Conservation (phyloP, 192 early-diverging fungal species). For the Coemansia sp. region DNA sequence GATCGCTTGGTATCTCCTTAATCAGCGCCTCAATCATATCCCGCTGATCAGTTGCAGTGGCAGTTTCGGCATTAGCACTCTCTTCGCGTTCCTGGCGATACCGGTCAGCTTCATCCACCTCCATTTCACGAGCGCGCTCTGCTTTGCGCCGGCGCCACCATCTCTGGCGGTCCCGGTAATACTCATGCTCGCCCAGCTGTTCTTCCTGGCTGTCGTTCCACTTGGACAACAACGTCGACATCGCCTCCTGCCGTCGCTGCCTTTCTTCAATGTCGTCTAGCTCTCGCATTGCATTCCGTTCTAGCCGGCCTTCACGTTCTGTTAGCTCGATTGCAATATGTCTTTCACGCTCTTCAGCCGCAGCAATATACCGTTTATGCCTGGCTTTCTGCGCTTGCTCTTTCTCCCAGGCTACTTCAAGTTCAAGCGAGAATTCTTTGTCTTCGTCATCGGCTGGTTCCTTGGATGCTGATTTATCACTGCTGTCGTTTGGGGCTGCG, state of each 20-base stretch:
- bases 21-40: constrained; percentile 14
- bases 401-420: constrained; percentile 34
- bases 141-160: constrained; percentile 70
- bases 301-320: constrained; percentile 26
- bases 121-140: constrained; percentile 63
- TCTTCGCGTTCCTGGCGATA: constrained; percentile 49
- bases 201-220: constrained; percentile 46
- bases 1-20: constrained; percentile 22
- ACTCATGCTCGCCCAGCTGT: constrained; percentile 56
- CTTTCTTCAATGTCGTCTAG: constrained; percentile 37
- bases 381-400: constrained; percentile 13
- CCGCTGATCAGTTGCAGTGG: constrained; percentile 1
- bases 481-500: neutral
- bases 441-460: constrained; percentile 1
- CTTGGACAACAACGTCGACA: constrained; percentile 16
- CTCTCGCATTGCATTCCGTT: constrained; percentile 31
- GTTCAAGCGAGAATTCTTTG: constrained; percentile 18
- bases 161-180: constrained; percentile 71
- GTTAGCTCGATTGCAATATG: constrained; percentile 13
- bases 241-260: constrained; percentile 15
- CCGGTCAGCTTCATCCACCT: constrained; percentile 69
- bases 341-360: constrained; percentile 27
- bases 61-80: constrained; percentile 3
- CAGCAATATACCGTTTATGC: constrained; percentile 17
- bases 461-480: neutral